These are phyloP conservation scores for Candida silvatica DNA, from an alignment of 805 yeast species.

Conservation along the genomic window DNA sequence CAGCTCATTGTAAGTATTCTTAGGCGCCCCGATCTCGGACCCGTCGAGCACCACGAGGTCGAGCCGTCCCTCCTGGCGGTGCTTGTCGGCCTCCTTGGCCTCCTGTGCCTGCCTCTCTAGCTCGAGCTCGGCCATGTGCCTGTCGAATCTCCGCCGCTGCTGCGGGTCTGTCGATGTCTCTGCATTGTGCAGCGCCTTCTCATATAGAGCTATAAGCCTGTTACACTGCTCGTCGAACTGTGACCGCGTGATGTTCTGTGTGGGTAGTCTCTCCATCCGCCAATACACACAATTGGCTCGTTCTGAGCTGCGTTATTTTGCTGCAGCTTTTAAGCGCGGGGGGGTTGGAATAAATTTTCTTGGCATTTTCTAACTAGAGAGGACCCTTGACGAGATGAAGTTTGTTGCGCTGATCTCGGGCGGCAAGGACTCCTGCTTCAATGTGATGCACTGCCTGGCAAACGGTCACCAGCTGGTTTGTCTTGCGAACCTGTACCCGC, in stretches of 20 bases:
- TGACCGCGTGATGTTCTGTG: too few relatives aligned
- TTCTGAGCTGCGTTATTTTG: too few relatives aligned
- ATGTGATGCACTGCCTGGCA: slow-evolving; percentile 74
- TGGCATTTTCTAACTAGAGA: background rate
- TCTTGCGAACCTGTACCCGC: slow-evolving; percentile 76
- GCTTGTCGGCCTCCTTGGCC: background rate
- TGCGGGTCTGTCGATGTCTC: background rate
- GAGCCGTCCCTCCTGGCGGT: background rate
- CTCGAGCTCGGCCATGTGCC: background rate
- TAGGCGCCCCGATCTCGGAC: background rate
- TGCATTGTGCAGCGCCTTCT: background rate
- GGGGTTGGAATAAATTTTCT: too few relatives aligned
- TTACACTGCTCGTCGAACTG: background rate
- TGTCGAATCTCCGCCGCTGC: background rate
- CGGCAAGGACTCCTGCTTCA: slow-evolving; percentile 93
- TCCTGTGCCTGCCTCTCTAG: background rate
- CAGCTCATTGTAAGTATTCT: too few relatives aligned
- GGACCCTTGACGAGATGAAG: slow-evolving; percentile 45
- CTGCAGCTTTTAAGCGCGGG: too few relatives aligned
- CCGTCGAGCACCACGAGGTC: background rate
- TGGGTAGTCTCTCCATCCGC: too few relatives aligned
- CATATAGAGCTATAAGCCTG: background rate
- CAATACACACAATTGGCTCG: too few relatives aligned
- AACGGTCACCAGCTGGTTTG: slow-evolving; percentile 84
- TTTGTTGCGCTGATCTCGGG: slow-evolving; percentile 90